Base-by-base conservation (phyloP, 371 early-diverging fungal genomes). In the Rhizopus delemar region DNA sequence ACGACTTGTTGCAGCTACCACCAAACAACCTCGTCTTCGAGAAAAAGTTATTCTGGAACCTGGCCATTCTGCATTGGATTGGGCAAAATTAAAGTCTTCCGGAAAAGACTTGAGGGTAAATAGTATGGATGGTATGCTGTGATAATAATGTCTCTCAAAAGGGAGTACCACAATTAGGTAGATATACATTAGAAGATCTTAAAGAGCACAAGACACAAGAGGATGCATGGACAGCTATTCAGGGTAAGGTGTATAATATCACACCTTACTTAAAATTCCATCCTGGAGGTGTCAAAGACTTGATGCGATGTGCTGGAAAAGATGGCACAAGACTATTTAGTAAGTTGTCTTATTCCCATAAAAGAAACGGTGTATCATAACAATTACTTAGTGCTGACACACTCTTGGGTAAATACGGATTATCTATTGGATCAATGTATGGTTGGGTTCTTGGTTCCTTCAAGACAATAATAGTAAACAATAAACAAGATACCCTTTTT, bases 211-310 rank as follows among this genome's bases (percentile, higher is more conserved):
- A 83, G 45, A 81, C 83, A 41, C 63, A 70, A 53, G 86, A 89
- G 29, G 97, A 98, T 74, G 86, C 90, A 54, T 99, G 99, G 99
- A 93, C 96, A 60, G 91, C 93, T 13, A 77, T 98, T 46, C 82
- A 87, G 22, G 95, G 95, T 35, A 92, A 91, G 63, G 93, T 99
- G 1, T 99, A 96, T 75, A 96, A 99, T 66, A 85, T 95, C 29
- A 96, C 99, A 16, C 80, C 89, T 3, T 99, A 98, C 69, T 32
- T 98, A n/a, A 85, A 91, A 49, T 95, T 90, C 67, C 99, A 99
- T 73, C 99, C 99, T 13, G 99, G 99, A 33, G 83, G 84, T 28
- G 85, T 78, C 36, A 86, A 85, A 62, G 92, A 96, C 74, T 68
- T 99, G 46, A 86, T 98, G 94, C 79, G 95, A 7, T 87, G 89